A percentile compares a stretch with the other conserved stretches of the same genome.
phyloP scores from a whole-genome alignment of 169 alveolate species.

The Eimeria necatrix region DNA sequence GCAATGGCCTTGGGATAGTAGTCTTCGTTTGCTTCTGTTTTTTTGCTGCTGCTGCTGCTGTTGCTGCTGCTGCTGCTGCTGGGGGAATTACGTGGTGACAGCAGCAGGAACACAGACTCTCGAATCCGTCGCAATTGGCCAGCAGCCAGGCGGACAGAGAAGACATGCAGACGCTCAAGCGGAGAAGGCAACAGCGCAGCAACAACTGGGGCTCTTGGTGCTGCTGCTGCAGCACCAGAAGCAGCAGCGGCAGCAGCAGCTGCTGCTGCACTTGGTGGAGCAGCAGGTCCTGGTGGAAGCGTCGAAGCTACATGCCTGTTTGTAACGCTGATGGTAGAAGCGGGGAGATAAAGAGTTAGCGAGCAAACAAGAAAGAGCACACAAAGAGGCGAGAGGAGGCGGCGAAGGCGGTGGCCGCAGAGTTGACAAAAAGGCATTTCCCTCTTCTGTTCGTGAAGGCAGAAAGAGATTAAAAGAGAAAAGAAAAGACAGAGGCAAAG shows the following conservation, averaged over 20 bases:
- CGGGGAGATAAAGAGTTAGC: neutral
- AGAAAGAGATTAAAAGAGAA: neutral
- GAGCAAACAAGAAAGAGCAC: neutral
- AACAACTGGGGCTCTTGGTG: no score
- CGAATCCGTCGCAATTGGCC: constrained; percentile 20
- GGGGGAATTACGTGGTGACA: neutral
- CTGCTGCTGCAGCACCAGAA: neutral
- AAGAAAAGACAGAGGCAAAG: neutral
- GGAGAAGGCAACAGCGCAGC: neutral
- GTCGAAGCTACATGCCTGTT: neutral
- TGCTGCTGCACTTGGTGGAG: neutral
- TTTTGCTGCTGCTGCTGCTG: constrained; percentile 28
- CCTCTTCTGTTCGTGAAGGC: neutral
- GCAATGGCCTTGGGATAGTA: constrained; percentile 8
- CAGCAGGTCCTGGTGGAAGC: neutral
- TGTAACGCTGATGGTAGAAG: neutral
- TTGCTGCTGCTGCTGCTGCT: constrained; percentile 22
- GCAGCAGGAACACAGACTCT: neutral
- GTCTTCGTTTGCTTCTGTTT: neutral
- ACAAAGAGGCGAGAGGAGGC: neutral
- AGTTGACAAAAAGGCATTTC: neutral
- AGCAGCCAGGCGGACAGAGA: constrained; percentile 7
- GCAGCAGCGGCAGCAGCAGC: neutral
- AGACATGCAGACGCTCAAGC: neutral
- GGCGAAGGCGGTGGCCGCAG: neutral